Base-by-base conservation (phyloP, 2,329 filamentous ascomycete species). In the Calonectria ilicicola region DNA sequence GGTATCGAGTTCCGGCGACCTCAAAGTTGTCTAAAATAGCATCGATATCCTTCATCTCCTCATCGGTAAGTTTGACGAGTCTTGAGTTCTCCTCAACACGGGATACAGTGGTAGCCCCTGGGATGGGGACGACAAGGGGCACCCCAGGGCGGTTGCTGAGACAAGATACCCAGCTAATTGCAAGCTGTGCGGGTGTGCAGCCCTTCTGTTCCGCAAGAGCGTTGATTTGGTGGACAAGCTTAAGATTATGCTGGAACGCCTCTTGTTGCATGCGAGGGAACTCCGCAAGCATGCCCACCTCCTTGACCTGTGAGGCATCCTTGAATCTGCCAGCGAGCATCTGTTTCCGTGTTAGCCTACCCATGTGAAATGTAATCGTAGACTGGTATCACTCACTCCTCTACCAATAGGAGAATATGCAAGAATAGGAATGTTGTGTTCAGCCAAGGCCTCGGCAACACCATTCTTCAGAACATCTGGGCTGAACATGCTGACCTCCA, bases 321-420 rank as follows among this genome's bases (percentile, higher is more conserved):
- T 72, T 78, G 74, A 82, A 79, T 14, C 69, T 74, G 2, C 82
- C 80, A 10, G 81, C 75, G 38, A 83, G 81, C 38, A 83, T 75
- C 81, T 83, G 35, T 5, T 15, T 35, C 10, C 9, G 5, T 26
- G 53, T 79, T 67, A 80, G 77, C 35, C 19, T 60, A 3, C 2
- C 27, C 15, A 21, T 6, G n/a, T 10, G 19, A 27, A 19, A 3
- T 5, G 47, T 46, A 17, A 23, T 5, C 12, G 14, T 23, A 35
- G 32, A n/a, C 27, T 27, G 14, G 27, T 65, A 21, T 60, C 63
- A 81, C 84, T 78, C 80, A 86, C 84, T 2, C 88, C 88, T 29
- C 89, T 85, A 5, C 93, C 92, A 0, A 95, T 86, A 1, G 94
- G 94, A 53, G 92, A 93, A 83, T 95, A 96, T 0, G 92, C 93